Percentiles rank a stretch among this genome's conserved stretches.
These are phyloP conservation scores for Glycine soja DNA, from an alignment of 306 rosid species.

Conservation along the genomic window DNA sequence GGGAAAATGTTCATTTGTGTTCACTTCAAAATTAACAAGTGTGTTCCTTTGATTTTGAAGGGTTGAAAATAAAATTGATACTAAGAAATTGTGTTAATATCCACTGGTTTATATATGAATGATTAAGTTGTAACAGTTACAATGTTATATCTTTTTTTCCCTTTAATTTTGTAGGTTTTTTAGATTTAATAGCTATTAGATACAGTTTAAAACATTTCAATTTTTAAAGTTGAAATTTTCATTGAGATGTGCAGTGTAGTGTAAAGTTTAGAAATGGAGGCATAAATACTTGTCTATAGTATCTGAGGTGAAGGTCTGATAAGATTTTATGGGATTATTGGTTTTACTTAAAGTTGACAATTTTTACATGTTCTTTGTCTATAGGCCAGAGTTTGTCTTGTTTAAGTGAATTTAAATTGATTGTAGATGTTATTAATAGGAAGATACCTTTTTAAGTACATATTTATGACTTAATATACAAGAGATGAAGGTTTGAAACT, in stretches of 20 bases:
- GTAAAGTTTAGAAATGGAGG: not conserved
- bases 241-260: not conserved
- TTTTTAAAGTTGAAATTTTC: not conserved
- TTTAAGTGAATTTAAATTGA: not conserved
- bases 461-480: not conserved
- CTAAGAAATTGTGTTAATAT: not conserved
- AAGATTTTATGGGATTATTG: conserved; percentile 9
- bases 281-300: not conserved
- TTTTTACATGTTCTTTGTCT: not conserved
- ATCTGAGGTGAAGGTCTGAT: not conserved
- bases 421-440: not conserved
- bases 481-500: not conserved
- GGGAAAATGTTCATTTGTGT: not conserved
- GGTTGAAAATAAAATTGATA: not conserved
- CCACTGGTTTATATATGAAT: too few relatives aligned
- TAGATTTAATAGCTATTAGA: too few relatives aligned
- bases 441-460: not conserved
- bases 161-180: too few relatives aligned
- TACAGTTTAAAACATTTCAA: too few relatives aligned
- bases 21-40: not conserved
- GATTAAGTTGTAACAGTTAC: too few relatives aligned
- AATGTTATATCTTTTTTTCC: too few relatives aligned
- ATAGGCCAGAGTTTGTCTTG: too few relatives aligned
- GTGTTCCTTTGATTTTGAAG: not conserved
- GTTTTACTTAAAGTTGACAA: not conserved